These are phyloP conservation scores for Plasmodium adleri DNA, from an alignment of 169 alveolate genomes.

Conservation along the genomic window DNA sequence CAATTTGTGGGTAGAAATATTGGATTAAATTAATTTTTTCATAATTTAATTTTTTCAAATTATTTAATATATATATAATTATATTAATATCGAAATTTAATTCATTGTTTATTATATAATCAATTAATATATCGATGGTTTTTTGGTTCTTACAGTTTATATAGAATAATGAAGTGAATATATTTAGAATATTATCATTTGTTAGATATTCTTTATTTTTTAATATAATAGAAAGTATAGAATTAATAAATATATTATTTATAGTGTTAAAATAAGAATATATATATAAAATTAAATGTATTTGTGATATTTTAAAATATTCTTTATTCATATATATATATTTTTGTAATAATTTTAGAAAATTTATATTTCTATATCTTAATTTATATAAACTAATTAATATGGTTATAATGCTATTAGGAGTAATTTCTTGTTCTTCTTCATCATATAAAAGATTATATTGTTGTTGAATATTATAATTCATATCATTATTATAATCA, in stretches of 20 bases:
- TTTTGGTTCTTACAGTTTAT: slow-evolving; percentile 56
- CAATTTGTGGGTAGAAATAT: slow-evolving; percentile 33
- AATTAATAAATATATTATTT: slow-evolving; percentile 39
- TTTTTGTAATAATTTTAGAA: slow-evolving; percentile 50
- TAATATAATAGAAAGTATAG: slow-evolving; percentile 31
- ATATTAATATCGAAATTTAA: slow-evolving; percentile 35
- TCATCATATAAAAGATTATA: slow-evolving; percentile 3
- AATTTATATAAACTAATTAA: slow-evolving; percentile 44
- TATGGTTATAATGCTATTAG: slow-evolving; percentile 25
- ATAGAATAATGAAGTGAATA: slow-evolving; percentile 59
- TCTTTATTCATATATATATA: slow-evolving; percentile 37
- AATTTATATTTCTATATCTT: slow-evolving; percentile 47
- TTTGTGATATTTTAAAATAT: slow-evolving; percentile 47
- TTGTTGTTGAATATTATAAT: not conserved
- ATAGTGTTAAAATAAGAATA: slow-evolving; percentile 56
- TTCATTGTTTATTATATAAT: slow-evolving; percentile 39
- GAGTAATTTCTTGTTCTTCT: slow-evolving; percentile 23
- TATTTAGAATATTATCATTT: slow-evolving; percentile 45
- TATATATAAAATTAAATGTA: slow-evolving; percentile 44
- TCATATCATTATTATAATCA: not conserved
- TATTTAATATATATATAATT: slow-evolving; percentile 39
- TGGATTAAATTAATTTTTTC: slow-evolving; percentile 15
- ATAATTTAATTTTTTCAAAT: slow-evolving; percentile 55
- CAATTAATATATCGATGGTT: slow-evolving; percentile 29
- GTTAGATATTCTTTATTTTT: slow-evolving; percentile 30